Evolutionary conservation across 805 yeast genomes (phyloP), one percentile per base, ranked within the genome.

Genomic region (Lipomyces chichibuensis): DNA sequence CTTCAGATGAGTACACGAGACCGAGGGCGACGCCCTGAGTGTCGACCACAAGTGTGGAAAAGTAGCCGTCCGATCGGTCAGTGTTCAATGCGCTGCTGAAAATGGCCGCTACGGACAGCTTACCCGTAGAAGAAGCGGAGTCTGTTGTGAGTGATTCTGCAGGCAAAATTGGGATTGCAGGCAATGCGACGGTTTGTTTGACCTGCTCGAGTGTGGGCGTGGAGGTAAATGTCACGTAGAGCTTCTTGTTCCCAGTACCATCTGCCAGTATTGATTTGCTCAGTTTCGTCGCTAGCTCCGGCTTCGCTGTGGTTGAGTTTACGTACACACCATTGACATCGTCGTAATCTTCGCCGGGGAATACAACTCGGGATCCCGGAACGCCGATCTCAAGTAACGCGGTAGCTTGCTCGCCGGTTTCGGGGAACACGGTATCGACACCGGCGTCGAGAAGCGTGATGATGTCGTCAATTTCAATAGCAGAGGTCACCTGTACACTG

Each of bases 61-160:
- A 93, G 55, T 94, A 83, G 0, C 92, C 94, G 77, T 95, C 99
- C 4, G 84, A 80, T 75, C 99, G 87, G 77, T 95, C 99, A 2
- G 97, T 89, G 14, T 51, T 57, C 23, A 69, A 61, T 11, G 54
- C 57, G 29, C 58, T 60, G 33, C 66, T 32, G 14, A 69, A 17
- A 9, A 72, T 65, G 3, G 55, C 62, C 0, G 74, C 72, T 14
- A 70, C 66, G 8, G 72, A 63, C 11, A 68, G 39, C 52, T 68
- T 65, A 9, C 67, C 67, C 1, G 63, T 64, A 6, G 58, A 57
- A 5, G 69, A 58, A 6, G 69, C 59, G 20, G 64, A 74, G 43
- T 64, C 64, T 2, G 60, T 59, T 37, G 59, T 61, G 37, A 75
- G 68, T 37, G 53, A 37, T 7, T 49, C 57, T 17, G 63, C 63